Base-by-base conservation (phyloP, 345 rosid genomes). In the Aegle marmelos region DNA sequence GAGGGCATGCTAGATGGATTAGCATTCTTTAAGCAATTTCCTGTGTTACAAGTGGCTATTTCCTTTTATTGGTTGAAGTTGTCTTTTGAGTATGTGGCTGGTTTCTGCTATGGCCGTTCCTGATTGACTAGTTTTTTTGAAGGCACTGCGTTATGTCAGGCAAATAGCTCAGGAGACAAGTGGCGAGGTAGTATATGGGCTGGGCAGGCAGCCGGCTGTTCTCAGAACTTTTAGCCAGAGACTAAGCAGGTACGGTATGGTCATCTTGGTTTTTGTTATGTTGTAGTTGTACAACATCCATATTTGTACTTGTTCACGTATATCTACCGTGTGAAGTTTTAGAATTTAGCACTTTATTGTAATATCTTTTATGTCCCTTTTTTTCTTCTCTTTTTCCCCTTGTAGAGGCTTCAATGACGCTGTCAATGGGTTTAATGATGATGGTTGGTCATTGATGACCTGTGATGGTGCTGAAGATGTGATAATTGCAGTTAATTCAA, bases 151-250 rank as follows among this genome's bases (percentile, higher is more conserved):
- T 22, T 91, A 87, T 76, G 79, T 93, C 33, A 89, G 97, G 78
- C 98, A 97, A 82, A 82, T 97, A 82, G 98, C 98, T 36, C 99
- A 93, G 68, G 99, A 97, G 87, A 87, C 94, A 7, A 97, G 95
- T 68, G 99, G 98, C 22, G 99, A 97, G 81, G 90, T 93, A 75
- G 98, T 91, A n/a, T 94, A 93, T 83, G 92, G 98, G 36, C 81
- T 94, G 86, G 99, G 98, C 75, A 86, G 98, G 79, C 98, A 97
- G 68, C 99, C 99, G 0, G 97, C 98, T 57, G 98, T 94, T 75
- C 86, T 97, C 62, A 85, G 98, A 88, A 93, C 94, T 22, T 97
- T 97, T 76, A 97, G 98, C 83, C 99, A 97, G 66, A 91, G 94
- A 83, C 85, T 97, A 83, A 94, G 90, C 96, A 90, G 99, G 99